Conservation (phyloP, 2,329 filamentous ascomycete genomes). For the Keithomyces neogunnii region DNA sequence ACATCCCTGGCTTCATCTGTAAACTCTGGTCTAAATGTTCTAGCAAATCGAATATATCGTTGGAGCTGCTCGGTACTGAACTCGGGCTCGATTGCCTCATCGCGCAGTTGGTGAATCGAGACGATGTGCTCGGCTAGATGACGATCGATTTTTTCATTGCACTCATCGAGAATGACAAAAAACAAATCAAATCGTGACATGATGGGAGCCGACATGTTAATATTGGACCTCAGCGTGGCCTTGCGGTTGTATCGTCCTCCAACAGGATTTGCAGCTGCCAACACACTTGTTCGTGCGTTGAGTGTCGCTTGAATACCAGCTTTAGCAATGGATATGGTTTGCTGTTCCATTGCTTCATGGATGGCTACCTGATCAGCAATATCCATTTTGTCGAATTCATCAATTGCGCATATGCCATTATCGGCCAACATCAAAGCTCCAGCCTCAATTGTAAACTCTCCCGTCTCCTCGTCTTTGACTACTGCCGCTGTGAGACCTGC, state of each 20-base stretch:
- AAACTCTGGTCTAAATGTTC: slow-evolving; percentile 90
- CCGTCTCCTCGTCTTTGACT: slow-evolving; percentile 96
- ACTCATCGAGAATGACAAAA: slow-evolving; percentile 95
- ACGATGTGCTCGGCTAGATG: slow-evolving; percentile 94
- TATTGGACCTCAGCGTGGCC: slow-evolving; percentile 83
- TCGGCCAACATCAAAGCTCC: slow-evolving; percentile 96
- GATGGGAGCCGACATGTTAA: slow-evolving; percentile 98
- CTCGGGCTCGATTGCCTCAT: slow-evolving; percentile 84
- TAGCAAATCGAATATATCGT: slow-evolving; percentile 92
- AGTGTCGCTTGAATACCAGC: slow-evolving; percentile 96
- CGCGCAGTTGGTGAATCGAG: slow-evolving; percentile 82
- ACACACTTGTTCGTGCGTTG: slow-evolving; percentile 89
- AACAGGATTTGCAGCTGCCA: slow-evolving; percentile 93
- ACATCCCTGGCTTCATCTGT: slow-evolving; percentile 76
- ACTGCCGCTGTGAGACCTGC: slow-evolving; percentile 96
- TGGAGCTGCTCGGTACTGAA: slow-evolving; percentile 95
- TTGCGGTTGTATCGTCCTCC: slow-evolving; percentile 97
- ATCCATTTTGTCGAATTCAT: slow-evolving; percentile 99
- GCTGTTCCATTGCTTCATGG: slow-evolving; percentile 99
- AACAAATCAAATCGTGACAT: slow-evolving; percentile 99
- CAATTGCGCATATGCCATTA: slow-evolving; percentile 95
- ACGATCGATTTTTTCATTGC: slow-evolving; percentile 83
- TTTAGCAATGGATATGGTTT: slow-evolving; percentile 98
- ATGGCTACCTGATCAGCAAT: slow-evolving; percentile 95
- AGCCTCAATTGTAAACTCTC: slow-evolving; percentile 97